Conservation (phyloP, 2,329 filamentous ascomycete species). For the Amphichorda felina region DNA sequence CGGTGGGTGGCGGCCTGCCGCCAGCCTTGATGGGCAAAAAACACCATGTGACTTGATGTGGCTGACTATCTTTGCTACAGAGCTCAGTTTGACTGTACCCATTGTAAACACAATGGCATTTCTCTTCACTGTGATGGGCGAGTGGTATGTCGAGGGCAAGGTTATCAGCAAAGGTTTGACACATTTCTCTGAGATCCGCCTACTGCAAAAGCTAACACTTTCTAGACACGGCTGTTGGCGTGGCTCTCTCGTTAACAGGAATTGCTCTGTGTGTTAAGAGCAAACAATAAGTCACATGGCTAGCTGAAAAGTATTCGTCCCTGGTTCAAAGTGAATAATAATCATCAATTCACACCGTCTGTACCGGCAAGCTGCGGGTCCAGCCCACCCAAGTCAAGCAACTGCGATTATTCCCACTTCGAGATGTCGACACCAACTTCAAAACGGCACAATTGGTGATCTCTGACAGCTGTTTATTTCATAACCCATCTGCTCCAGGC, state of each 20-base stretch:
- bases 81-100: conserved; percentile 84
- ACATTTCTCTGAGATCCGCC: too few relatives aligned
- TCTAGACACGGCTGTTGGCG: conserved; percentile 71
- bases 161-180: conserved; percentile 66
- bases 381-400: too few relatives aligned
- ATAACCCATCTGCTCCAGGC: conserved; percentile 3
- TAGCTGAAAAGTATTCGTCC: too few relatives aligned
- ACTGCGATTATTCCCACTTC: too few relatives aligned
- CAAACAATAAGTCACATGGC: conserved; percentile 31
- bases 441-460: too few relatives aligned
- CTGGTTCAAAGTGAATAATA: too few relatives aligned
- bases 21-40: too few relatives aligned
- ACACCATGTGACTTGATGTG: background rate
- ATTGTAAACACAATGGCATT: conserved; percentile 93
- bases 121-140: conserved; percentile 86
- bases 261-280: conserved; percentile 77
- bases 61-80: conserved; percentile 28
- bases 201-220: background rate
- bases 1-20: too few relatives aligned
- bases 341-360: too few relatives aligned
- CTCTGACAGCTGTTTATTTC: background rate
- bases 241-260: conserved; percentile 65
- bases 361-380: too few relatives aligned
- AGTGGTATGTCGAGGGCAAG: conserved; percentile 91
- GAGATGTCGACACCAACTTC: background rate